Evolutionary conservation across 345 rosid species (phyloP), one percentile per base, ranked within the genome.

Genomic region (Isatis tinctoria): DNA sequence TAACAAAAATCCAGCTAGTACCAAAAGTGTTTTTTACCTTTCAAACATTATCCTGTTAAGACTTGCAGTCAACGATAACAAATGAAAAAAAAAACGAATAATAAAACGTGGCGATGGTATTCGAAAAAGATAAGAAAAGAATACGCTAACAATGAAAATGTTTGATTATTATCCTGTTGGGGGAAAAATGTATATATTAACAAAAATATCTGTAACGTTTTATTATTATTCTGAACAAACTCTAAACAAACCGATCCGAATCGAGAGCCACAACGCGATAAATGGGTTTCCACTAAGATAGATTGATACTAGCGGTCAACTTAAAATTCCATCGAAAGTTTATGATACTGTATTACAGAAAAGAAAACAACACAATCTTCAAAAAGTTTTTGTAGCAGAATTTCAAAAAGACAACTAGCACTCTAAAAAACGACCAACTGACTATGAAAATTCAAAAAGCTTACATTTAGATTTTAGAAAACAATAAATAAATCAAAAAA

Each of bases 1-100:
- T 62, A 61, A 75, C 64, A 61, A 68, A 64, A 41, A 22, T 68
- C 57, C 1, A 40, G 56, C 17, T 67, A 60, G 48, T 49, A 44
- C 65, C 57, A 60, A 60, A 68, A 68, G 57, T 59, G 26, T 32
- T 4, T 51, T 68, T 58, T 69, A 53, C 17, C 61, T 69, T 63
- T 76, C 79, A 76, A 75, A 33, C 52, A 43, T 75, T 69, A 69
- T 75, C 74, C 9, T 75, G 10, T 53, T 61, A 61, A 18, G 49
- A 53, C n/a, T 30, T 30, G 39, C 54, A 68, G 74, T 75, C 74
- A 43, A 53, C 49, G 48, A 61, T 33, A 53, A 40, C 24, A 61
- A 41, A 52, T 22, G 39, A 13, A 60, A 24, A 10, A 61, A 74
- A 56, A 3, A n/a, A 6, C 24, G n/a, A 20, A 75, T 41, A 52